These are phyloP conservation scores for Vararia minispora DNA, from an alignment of 768 basidiomycete species.

Conservation along the genomic window DNA sequence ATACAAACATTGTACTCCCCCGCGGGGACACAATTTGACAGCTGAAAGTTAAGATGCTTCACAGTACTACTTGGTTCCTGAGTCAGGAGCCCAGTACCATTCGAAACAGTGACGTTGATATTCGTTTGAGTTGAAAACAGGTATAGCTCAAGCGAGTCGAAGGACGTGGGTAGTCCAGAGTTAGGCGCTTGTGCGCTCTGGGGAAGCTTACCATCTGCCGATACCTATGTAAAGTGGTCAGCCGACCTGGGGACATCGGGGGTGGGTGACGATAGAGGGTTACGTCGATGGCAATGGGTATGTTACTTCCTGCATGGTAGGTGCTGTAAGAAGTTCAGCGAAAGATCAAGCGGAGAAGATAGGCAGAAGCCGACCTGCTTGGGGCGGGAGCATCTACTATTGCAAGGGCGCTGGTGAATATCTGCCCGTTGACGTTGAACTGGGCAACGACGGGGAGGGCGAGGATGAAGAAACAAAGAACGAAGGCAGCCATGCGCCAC, in stretches of 20 bases:
- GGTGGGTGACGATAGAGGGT: too few species aligned
- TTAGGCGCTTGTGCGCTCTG: conserved; percentile 22
- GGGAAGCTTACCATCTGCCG: conserved; percentile 34
- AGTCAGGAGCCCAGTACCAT: conserved; percentile 26
- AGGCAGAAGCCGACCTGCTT: conserved; percentile 9
- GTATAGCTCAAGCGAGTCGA: conserved; percentile 32
- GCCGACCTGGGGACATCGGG: too few species aligned
- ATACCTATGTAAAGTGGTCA: conserved; percentile 22
- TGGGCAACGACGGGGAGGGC: conserved; percentile 13
- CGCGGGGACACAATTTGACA: conserved; percentile 31
- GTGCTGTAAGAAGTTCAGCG: conserved; percentile 13
- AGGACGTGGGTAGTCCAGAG: conserved; percentile 25
- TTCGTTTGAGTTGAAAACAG: conserved; percentile 30
- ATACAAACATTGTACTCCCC: conserved; percentile 34
- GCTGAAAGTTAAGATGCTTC: conserved; percentile 23
- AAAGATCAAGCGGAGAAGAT: background rate
- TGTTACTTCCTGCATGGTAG: conserved; percentile 19
- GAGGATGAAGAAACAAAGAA: background rate
- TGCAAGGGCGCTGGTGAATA: conserved; percentile 23
- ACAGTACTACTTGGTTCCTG: conserved; percentile 34
- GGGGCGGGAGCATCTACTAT: conserved; percentile 23
- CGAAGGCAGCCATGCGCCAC: too few species aligned
- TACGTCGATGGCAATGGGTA: conserved; percentile 27
- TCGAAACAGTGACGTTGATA: conserved; percentile 34
- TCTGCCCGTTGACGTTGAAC: conserved; percentile 18